These are phyloP conservation scores for Russula virescens DNA, from an alignment of 768 basidiomycete species.

Conservation along the genomic window DNA sequence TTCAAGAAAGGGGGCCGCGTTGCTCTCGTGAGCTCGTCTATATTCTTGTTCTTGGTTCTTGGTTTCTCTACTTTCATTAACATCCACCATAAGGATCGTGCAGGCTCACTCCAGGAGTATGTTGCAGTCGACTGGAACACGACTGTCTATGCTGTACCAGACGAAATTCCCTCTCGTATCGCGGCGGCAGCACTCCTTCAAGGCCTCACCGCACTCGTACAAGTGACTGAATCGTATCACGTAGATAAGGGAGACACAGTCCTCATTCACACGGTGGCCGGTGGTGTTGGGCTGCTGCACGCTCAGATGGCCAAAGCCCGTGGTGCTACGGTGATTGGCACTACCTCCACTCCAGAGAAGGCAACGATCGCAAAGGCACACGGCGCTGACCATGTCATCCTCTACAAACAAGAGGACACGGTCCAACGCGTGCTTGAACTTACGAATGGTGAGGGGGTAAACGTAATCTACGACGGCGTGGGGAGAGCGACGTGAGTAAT, in stretches of 20 bases:
- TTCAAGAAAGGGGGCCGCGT: conserved; percentile 69
- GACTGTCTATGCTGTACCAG: conserved; percentile 57
- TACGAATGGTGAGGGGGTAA: conserved; percentile 74
- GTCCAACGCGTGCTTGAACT: conserved; percentile 67
- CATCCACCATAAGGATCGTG: conserved; percentile 34
- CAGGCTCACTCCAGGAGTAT: conserved; percentile 66
- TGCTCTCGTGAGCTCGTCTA: conserved; percentile 46
- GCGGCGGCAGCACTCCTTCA: conserved; percentile 70
- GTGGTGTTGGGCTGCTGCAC: conserved; percentile 72
- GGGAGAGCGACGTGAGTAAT: conserved; percentile 79
- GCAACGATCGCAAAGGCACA: conserved; percentile 68
- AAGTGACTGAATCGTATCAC: conserved; percentile 79
- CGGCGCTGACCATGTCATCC: conserved; percentile 84
- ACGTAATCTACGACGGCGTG: conserved; percentile 93
- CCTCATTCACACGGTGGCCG: conserved; percentile 87
- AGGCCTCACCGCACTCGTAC: conserved; percentile 70
- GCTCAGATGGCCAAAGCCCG: conserved; percentile 62
- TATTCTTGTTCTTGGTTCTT: too few species aligned
- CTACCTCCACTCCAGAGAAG: conserved; percentile 82
- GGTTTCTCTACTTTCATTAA: background rate
- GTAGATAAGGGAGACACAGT: conserved; percentile 76
- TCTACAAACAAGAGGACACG: conserved; percentile 72
- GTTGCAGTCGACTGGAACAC: conserved; percentile 56
- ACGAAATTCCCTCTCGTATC: conserved; percentile 46
- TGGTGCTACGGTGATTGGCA: conserved; percentile 90